Evolutionary conservation across 1,284 basidiomycete species (phyloP), one percentile per base, ranked within the genome.

Genomic region (Ustilago nuda): DNA sequence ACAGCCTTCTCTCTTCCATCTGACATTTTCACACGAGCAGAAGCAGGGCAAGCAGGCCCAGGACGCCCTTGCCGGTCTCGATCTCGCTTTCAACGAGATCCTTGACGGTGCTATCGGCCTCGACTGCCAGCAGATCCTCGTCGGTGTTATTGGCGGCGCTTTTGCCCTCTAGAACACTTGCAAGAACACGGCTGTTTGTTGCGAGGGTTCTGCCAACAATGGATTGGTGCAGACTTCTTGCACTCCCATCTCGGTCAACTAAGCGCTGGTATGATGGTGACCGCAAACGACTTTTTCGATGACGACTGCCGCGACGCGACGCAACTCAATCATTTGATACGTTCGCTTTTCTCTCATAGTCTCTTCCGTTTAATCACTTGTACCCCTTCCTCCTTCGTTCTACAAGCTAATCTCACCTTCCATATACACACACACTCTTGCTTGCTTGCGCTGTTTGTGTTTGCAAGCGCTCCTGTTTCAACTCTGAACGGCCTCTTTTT

Each of bases 161-260:
- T 32, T 69, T 36, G 50, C 63, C n/a, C 33, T 78, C 56, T 64
- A 72, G 62, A 72, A 76, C 77, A 62, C 48, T 36, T 79, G 74
- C 77, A 79, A 78, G 68, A 66, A 63, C 59, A 72, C 67, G 32
- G 56, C 76, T 23, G 68, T 78, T 30, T 80, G 75, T 65, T 78
- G 78, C 39, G 43, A 66, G 46, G 76, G 76, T 32, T 52, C 50
- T 13, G 75, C 66, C 56, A 70, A 78, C 67, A 80, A 80, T 66
- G 78, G 78, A 17, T 56, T 80, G n/a, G 19, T 80, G 50, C 78
- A 78, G 70, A 72, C 72, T 56, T 74, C 66, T 36, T 80, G 78
- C 75, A 78, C 76, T 51, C 71, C 75, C 55, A 43, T 80, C 67
- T 62, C 68, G 35, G 32, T 74, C 73, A 78, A 78, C 77, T 79